Percentiles rank a stretch among this genome's conserved stretches.
phyloP scores from a whole-genome alignment of 371 early-diverging fungal species.

The Haplosporangium sp. region DNA sequence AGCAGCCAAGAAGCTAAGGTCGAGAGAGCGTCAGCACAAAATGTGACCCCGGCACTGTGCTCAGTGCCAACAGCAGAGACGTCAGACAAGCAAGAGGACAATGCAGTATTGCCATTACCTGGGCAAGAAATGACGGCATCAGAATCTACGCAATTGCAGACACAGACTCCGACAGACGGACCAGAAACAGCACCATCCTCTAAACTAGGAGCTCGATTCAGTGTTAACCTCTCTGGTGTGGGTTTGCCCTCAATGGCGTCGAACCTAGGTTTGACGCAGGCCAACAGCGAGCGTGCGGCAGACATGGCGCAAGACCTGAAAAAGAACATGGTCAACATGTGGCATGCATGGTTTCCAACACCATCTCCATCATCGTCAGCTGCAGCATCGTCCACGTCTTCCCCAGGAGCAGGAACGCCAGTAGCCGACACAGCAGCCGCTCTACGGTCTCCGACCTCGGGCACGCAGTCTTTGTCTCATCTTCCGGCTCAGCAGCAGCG shows the following conservation, averaged over 20 bases:
- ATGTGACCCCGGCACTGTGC: no score
- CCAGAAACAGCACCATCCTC: constrained; percentile 12
- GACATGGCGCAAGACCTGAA: constrained; percentile 53
- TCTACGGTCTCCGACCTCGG: constrained; percentile 18
- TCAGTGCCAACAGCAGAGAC: no score
- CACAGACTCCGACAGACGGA: constrained; percentile 8
- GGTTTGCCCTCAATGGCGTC: constrained; percentile 44
- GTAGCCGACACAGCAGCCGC: neutral
- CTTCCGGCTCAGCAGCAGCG: constrained; percentile 24
- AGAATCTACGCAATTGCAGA: no score
- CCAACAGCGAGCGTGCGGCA: constrained; percentile 51
- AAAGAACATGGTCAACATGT: constrained; percentile 53
- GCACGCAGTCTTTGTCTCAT: constrained; percentile 37
- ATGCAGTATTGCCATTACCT: no score
- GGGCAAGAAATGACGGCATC: no score
- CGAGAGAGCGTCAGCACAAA: no score
- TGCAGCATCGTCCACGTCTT: constrained; percentile 17
- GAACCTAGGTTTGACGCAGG: constrained; percentile 45
- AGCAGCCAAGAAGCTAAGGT: no score
- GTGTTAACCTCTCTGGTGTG: constrained; percentile 47
- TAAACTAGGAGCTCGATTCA: constrained; percentile 33
- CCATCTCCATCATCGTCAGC: constrained; percentile 17
- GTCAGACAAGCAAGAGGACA: no score
- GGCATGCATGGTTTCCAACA: constrained; percentile 49
- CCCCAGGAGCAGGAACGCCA: constrained; percentile 12